Conservation (phyloP, 495 filamentous ascomycete genomes). For the Aeminium ludgeri region DNA sequence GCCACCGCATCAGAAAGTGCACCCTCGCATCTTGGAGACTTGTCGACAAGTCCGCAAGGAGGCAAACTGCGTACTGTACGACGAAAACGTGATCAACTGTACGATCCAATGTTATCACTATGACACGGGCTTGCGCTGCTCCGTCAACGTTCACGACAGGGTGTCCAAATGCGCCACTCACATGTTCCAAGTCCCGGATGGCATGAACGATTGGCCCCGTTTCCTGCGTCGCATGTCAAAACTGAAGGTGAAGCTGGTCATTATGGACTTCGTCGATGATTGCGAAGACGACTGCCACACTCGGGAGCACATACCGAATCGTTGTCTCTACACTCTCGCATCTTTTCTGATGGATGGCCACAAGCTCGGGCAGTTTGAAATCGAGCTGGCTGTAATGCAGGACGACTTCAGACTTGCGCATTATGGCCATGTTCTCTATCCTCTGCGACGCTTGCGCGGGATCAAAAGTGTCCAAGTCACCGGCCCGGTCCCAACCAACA, state of each 20-base stretch:
- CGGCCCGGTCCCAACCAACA: background rate
- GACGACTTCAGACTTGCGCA: background rate
- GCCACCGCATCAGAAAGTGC: background rate
- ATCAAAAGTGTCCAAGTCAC: background rate
- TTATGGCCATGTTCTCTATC: background rate
- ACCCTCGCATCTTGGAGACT: background rate
- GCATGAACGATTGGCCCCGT: background rate
- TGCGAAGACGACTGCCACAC: too few species aligned
- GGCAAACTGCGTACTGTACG: conserved; percentile 1
- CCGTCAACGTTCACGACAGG: too few species aligned
- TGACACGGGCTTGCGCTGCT: too few species aligned
- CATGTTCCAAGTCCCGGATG: background rate
- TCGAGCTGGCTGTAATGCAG: background rate
- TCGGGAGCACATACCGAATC: too few species aligned
- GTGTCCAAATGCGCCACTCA: too few species aligned
- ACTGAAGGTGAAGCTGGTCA: background rate
- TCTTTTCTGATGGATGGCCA: conserved; percentile 6
- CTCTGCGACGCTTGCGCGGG: background rate
- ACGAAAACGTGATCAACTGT: background rate
- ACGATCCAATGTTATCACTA: too few species aligned
- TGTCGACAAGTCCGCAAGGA: background rate
- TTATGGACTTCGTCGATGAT: too few species aligned
- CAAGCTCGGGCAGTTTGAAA: background rate
- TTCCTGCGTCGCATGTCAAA: background rate
- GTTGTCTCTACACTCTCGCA: background rate